These are phyloP conservation scores for Podaxis sp. DNA, from an alignment of 768 basidiomycete genomes.

Conservation along the genomic window DNA sequence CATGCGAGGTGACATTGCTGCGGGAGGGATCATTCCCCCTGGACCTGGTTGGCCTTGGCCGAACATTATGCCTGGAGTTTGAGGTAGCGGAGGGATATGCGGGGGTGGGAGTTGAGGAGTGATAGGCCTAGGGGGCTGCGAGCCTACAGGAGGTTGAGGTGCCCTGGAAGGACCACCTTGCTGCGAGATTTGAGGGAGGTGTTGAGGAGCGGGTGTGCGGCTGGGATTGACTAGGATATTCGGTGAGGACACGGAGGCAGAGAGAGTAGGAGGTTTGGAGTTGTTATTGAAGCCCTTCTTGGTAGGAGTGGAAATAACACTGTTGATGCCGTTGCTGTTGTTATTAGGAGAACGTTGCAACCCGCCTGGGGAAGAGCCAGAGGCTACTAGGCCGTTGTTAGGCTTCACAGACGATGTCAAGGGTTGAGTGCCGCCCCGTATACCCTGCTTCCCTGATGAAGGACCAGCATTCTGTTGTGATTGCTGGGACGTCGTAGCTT, in stretches of 20 bases:
- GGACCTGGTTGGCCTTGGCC: constrained; percentile 22
- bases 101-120: constrained; percentile 42
- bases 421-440: constrained; percentile 47
- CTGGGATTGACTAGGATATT: constrained; percentile 17
- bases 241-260: constrained; percentile 16
- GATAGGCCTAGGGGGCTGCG: constrained; percentile 34
- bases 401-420: constrained; percentile 25
- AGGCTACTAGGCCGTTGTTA: constrained; percentile 31
- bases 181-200: constrained; percentile 17
- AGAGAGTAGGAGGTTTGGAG: constrained; percentile 27
- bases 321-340: constrained; percentile 28
- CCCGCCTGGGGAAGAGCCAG: constrained; percentile 37
- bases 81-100: constrained; percentile 38
- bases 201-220: constrained; percentile 29
- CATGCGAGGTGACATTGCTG: constrained; percentile 52
- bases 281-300: constrained; percentile 63
- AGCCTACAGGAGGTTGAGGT: constrained; percentile 28
- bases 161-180: constrained; percentile 6
- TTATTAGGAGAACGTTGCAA: constrained; percentile 38
- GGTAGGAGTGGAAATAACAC: constrained; percentile 25
- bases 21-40: constrained; percentile 30
- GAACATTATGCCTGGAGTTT: constrained; percentile 46
- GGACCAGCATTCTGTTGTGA: constrained; percentile 21
- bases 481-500: constrained; percentile 32
- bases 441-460: constrained; percentile 31